Conservation (phyloP, 108 stramenopile species). For the Cyclotella choctawhatcheeana region DNA sequence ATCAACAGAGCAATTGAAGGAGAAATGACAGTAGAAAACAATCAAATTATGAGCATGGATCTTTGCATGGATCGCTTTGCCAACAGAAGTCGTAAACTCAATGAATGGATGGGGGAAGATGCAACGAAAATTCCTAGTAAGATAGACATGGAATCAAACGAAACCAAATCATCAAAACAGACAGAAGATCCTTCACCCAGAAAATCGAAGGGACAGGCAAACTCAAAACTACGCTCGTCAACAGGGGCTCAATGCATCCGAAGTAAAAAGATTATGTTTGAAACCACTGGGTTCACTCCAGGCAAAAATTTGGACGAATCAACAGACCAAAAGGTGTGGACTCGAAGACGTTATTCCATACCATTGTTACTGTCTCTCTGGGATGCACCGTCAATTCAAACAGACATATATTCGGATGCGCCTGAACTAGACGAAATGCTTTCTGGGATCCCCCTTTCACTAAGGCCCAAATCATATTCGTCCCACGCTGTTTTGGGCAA, state of each 20-base stretch:
- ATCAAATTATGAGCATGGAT: conserved; percentile 42
- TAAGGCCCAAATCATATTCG: conserved; percentile 34
- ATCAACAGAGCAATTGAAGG: conserved; percentile 2
- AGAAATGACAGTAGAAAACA: background rate
- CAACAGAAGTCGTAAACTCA: conserved; percentile 10
- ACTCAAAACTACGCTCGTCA: background rate
- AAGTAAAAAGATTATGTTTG: conserved; percentile 44
- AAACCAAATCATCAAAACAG: background rate
- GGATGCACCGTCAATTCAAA: conserved; percentile 62
- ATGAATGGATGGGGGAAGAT: conserved; percentile 10
- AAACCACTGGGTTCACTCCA: conserved; percentile 37
- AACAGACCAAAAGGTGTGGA: conserved; percentile 21
- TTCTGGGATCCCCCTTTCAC: conserved; percentile 24
- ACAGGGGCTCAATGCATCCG: conserved; percentile 44
- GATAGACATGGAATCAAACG: background rate
- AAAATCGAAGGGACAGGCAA: background rate
- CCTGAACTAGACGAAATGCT: background rate
- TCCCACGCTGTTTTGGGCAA: conserved; percentile 35
- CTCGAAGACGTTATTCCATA: conserved; percentile 47
- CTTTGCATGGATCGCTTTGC: conserved; percentile 35
- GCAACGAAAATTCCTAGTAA: background rate
- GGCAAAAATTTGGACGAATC: conserved; percentile 6
- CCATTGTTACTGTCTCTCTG: conserved; percentile 72
- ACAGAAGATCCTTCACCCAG: background rate
- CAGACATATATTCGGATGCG: background rate